A percentile compares a stretch with the other conserved stretches of the same genome.
Conservation (phyloP, 306 rosid genomes). For the Inga oerstediana region DNA sequence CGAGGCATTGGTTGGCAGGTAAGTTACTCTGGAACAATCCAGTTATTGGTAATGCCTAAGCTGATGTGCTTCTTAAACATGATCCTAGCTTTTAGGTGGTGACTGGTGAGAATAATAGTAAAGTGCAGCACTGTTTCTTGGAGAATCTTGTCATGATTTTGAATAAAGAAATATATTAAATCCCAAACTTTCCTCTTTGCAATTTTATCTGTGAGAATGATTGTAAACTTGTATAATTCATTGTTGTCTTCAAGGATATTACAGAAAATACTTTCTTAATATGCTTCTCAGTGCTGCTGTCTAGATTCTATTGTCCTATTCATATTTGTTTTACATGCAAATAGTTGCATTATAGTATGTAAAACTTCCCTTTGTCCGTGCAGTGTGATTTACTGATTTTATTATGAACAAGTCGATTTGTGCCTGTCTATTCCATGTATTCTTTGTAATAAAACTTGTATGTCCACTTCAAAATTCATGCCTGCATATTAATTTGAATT, state of each 20-base stretch:
- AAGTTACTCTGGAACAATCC: slow-evolving; percentile 22
- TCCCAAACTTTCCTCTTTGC: not conserved
- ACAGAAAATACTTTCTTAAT: not conserved
- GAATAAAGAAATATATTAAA: not conserved
- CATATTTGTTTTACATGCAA: not conserved
- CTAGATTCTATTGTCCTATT: not conserved
- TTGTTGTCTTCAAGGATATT: not conserved
- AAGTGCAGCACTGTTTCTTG: not conserved
- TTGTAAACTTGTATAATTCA: not conserved
- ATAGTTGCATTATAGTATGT: not conserved
- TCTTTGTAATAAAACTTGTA: not conserved
- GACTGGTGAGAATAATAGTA: not conserved
- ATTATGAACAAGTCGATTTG: not conserved
- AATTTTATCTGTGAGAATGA: not conserved
- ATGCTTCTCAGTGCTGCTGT: not conserved
- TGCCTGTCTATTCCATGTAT: not conserved
- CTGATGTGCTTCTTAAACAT: not conserved
- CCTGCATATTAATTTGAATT: not conserved
- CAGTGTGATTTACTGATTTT: not conserved
- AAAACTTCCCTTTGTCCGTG: not conserved
- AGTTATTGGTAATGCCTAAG: not conserved
- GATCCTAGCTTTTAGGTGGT: not conserved
- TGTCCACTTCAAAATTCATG: not conserved
- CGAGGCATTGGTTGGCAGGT: slow-evolving; percentile 99
- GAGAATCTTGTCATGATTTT: not conserved